phyloP scores from a whole-genome alignment of 73 alveolate genomes.

The Paramecium sexaurelia region DNA sequence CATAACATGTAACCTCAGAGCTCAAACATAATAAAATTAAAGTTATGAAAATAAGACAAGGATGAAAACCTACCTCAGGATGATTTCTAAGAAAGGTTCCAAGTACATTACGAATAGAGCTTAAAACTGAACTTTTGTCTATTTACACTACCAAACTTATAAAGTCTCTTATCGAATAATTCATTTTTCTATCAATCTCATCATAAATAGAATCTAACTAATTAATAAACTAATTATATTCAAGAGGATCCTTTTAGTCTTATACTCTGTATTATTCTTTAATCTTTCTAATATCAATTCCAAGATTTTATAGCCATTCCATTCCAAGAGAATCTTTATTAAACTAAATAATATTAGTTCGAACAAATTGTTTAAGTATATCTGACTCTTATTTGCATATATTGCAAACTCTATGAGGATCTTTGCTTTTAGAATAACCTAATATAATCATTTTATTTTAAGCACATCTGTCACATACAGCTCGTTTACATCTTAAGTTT shows the following conservation, averaged over 20 bases:
- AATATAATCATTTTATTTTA: slow-evolving; percentile 51
- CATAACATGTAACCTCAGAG: slow-evolving; percentile 19
- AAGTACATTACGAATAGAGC: not conserved
- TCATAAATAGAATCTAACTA: not conserved
- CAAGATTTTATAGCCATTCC: not conserved
- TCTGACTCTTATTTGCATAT: slow-evolving; percentile 22
- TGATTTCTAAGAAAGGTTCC: slow-evolving; percentile 11
- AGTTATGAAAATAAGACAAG: not conserved
- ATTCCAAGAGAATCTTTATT: not conserved
- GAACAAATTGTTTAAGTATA: not conserved
- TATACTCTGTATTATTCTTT: not conserved
- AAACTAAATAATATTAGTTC: not conserved
- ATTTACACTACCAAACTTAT: not conserved
- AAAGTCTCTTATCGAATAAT: slow-evolving; percentile 45
- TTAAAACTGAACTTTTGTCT: not conserved
- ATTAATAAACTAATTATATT: not conserved
- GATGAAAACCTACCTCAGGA: slow-evolving; percentile 38
- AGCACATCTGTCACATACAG: slow-evolving; percentile 56
- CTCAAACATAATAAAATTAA: not conserved
- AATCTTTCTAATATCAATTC: not conserved
- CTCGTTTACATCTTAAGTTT: slow-evolving; percentile 36
- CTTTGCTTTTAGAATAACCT: slow-evolving; percentile 32
- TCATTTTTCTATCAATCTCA: slow-evolving; percentile 8
- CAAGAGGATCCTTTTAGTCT: not conserved
- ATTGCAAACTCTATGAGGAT: slow-evolving; percentile 48